phyloP scores from a whole-genome alignment of 176 grass and related monocot species.

The Dactylis glomerata region DNA sequence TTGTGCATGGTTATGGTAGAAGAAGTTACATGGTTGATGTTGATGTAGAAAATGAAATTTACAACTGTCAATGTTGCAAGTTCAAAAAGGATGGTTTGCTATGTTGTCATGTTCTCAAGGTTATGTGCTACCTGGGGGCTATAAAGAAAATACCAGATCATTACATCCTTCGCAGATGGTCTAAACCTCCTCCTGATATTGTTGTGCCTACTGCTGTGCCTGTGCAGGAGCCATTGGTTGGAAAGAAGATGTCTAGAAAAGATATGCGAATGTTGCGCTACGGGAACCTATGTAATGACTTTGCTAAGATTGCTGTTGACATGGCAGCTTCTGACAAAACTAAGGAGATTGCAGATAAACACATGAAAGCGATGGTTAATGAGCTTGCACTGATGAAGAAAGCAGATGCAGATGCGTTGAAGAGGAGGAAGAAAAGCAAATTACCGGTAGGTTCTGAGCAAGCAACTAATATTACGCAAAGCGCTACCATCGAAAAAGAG shows the following conservation, averaged over 20 bases:
- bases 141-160: background rate
- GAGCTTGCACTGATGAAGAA: background rate
- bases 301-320: background rate
- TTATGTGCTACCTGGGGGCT: too few relatives aligned
- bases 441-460: too few relatives aligned
- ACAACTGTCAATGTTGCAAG: background rate
- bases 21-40: background rate
- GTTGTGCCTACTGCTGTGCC: too few relatives aligned
- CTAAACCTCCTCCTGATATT: background rate
- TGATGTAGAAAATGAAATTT: background rate
- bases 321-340: background rate
- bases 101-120: too few relatives aligned
- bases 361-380: background rate
- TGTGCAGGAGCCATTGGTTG: fast-evolving
- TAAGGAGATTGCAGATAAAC: background rate
- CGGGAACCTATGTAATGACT: background rate
- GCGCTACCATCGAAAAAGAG: too few relatives aligned
- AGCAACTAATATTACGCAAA: too few relatives aligned
- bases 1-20: background rate
- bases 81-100: background rate
- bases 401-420: background rate
- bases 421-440: background rate
- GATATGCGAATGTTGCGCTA: background rate
- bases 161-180: background rate
- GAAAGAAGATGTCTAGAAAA: background rate